Conservation (phyloP, 2,329 filamentous ascomycete species). For the Ceratocystis smalleyi region DNA sequence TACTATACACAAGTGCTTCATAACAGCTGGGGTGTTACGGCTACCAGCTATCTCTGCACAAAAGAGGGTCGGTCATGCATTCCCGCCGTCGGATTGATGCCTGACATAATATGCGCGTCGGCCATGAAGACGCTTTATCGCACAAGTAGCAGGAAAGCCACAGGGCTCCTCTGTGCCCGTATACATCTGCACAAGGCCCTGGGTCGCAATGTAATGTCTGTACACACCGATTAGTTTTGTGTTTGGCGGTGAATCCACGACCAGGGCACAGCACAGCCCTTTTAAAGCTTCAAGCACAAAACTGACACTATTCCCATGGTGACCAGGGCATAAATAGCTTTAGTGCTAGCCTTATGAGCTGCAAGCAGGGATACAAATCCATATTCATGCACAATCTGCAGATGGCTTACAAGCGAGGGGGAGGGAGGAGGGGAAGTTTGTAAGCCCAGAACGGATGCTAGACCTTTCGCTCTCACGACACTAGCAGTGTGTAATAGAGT, state of each 20-base stretch:
- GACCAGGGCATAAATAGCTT: constrained; percentile 8
- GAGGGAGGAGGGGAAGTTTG: not conserved
- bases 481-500: too few species aligned
- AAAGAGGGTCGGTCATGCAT: not conserved
- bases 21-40: too few species aligned
- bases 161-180: too few species aligned
- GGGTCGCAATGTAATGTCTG: too few species aligned
- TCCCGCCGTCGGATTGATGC: too few species aligned
- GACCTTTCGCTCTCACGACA: too few species aligned
- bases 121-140: too few species aligned
- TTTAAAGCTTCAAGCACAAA: not conserved
- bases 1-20: not conserved
- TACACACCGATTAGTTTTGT: not conserved
- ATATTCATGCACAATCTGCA: constrained; percentile 2
- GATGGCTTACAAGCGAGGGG: not conserved
- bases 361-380: not conserved
- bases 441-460: too few species aligned
- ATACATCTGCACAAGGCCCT: too few species aligned
- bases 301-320: not conserved
- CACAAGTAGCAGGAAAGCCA: too few species aligned
- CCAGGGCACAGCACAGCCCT: too few species aligned
- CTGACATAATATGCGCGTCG: too few species aligned
- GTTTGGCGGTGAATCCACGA: not conserved
- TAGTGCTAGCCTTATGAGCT: constrained; percentile 6
- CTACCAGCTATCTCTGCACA: not conserved